These are phyloP conservation scores for Plasmodium gallinaceum DNA, from an alignment of 169 alveolate species.

Conservation along the genomic window DNA sequence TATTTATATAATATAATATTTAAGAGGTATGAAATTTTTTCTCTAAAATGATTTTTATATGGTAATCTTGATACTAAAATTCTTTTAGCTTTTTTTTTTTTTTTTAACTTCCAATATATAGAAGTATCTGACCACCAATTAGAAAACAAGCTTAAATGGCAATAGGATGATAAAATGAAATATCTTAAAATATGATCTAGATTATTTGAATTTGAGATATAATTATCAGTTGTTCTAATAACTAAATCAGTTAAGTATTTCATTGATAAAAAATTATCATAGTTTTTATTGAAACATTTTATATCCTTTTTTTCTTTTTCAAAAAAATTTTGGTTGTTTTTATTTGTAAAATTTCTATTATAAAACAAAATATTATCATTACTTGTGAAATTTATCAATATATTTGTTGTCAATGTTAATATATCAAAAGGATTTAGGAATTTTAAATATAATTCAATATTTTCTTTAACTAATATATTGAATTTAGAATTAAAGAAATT, in stretches of 20 bases:
- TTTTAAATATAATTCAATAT: constrained; percentile 19
- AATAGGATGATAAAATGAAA: constrained; percentile 24
- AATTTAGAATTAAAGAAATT: constrained; percentile 15
- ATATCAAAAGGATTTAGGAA: constrained; percentile 18
- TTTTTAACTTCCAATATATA: constrained; percentile 25
- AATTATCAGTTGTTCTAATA: constrained; percentile 41
- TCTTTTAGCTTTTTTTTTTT: constrained; percentile 11
- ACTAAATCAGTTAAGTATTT: constrained; percentile 11
- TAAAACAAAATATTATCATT: constrained; percentile 1
- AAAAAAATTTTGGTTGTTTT: too few species aligned
- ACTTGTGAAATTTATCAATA: constrained; percentile 26
- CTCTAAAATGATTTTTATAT: constrained; percentile 27
- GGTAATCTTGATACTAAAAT: constrained; percentile 35
- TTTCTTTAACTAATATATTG: constrained; percentile 25
- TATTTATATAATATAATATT: constrained; percentile 1
- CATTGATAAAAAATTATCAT: constrained; percentile 26
- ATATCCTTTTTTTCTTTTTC: not conserved
- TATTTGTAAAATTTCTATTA: not conserved
- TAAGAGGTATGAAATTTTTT: constrained; percentile 49
- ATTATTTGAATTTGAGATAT: constrained; percentile 11
- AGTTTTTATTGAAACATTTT: not conserved
- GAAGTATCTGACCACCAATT: constrained; percentile 72
- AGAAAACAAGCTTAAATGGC: constrained; percentile 31
- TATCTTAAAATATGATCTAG: constrained; percentile 12
- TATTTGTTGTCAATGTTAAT: constrained; percentile 7